Evolutionary conservation across 192 early-diverging fungal genomes (phyloP).

Genomic region (Mortierella antarctica): DNA sequence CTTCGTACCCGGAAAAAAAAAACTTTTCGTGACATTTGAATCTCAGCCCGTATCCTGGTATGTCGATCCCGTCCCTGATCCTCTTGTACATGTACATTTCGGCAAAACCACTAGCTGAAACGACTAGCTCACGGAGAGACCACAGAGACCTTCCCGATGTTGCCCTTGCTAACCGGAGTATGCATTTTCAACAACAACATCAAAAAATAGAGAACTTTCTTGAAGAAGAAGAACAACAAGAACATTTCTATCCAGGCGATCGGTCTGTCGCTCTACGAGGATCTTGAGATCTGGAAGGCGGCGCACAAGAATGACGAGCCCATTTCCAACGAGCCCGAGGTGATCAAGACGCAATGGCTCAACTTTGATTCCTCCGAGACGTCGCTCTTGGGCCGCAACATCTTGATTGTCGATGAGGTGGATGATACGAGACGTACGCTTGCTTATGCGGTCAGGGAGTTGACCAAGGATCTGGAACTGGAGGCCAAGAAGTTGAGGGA

Average conservation of each 20-base stretch:
- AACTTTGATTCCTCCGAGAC: slow-evolving; percentile 77
- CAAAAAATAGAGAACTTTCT: slow-evolving; percentile 67
- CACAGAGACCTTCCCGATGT: too few species aligned
- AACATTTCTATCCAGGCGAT: slow-evolving; percentile 86
- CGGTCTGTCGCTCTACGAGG: slow-evolving; percentile 81
- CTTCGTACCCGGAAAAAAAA: neutral
- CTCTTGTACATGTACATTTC: neutral
- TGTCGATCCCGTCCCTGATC: neutral
- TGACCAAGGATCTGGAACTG: slow-evolving; percentile 73
- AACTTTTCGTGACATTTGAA: slow-evolving; percentile 15
- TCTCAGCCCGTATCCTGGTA: slow-evolving; percentile 54
- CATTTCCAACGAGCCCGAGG: slow-evolving; percentile 62
- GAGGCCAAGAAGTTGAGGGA: slow-evolving; percentile 54
- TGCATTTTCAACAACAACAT: neutral
- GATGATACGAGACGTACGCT: slow-evolving; percentile 82
- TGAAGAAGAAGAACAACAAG: slow-evolving; percentile 71
- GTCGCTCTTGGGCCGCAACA: slow-evolving; percentile 73
- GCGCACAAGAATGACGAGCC: slow-evolving; percentile 49
- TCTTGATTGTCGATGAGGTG: slow-evolving; percentile 84
- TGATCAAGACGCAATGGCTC: slow-evolving; percentile 86
- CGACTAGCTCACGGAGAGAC: too few species aligned
- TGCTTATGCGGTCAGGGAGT: slow-evolving; percentile 77
- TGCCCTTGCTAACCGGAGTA: neutral
- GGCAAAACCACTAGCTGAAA: neutral
- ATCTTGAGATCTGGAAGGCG: slow-evolving; percentile 62